Conservation (phyloP, 495 filamentous ascomycete species). For the Talaromyces proteolyticus region DNA sequence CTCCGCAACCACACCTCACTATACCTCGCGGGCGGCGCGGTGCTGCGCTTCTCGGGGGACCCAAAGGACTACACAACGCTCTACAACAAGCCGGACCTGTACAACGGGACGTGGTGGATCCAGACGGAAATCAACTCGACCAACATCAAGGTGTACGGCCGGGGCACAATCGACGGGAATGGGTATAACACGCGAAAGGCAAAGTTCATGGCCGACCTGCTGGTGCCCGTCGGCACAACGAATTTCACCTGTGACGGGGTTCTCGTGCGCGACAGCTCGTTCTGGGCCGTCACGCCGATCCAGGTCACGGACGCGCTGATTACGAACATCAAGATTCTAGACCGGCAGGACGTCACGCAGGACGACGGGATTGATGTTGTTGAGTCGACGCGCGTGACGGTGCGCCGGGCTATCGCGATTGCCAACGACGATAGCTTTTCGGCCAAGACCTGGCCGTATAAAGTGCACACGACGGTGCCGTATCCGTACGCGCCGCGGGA, state of each 20-base stretch:
- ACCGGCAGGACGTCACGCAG: not conserved
- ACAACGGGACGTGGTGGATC: not conserved
- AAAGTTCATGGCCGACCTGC: not conserved
- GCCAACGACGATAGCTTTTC: not conserved
- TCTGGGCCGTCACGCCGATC: not conserved
- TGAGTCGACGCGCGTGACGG: not conserved
- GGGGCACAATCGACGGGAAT: not conserved
- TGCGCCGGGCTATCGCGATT: not conserved
- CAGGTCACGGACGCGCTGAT: not conserved
- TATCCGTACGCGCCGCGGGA: not conserved
- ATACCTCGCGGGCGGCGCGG: not conserved
- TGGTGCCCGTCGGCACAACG: not conserved
- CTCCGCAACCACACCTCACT: not conserved
- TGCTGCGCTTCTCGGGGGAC: not conserved
- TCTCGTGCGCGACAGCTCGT: not conserved
- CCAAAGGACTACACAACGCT: not conserved
- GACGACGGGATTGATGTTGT: not conserved
- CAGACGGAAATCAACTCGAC: not conserved
- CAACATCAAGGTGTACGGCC: not conserved
- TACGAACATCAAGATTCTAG: not conserved
- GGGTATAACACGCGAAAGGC: not conserved
- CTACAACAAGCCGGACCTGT: not conserved
- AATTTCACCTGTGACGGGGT: not conserved
- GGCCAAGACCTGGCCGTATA: not conserved
- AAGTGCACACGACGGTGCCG: not conserved